phyloP scores from a whole-genome alignment of 1,284 basidiomycete species.

The Peniophora sp. region DNA sequence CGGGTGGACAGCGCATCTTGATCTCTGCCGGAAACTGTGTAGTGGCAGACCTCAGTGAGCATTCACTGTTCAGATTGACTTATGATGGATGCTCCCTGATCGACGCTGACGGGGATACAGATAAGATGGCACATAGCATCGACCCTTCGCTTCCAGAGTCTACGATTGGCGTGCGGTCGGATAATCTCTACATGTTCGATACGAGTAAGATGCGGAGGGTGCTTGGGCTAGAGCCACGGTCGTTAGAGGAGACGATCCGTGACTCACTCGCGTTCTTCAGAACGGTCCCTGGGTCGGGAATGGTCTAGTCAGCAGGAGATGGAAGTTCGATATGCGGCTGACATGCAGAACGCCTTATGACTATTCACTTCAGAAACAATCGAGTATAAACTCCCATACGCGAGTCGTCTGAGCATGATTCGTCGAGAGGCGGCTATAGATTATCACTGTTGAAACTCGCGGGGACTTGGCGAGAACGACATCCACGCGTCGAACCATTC shows the following conservation, averaged over 20 bases:
- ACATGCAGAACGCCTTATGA: no score
- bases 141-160: neutral
- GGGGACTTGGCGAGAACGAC: no score
- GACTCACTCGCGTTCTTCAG: slow-evolving; percentile 23
- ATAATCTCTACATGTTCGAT: slow-evolving; percentile 6
- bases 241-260: neutral
- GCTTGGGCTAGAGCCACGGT: neutral
- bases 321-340: no score
- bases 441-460: no score
- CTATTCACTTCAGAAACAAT: no score
- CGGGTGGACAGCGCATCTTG: slow-evolving; percentile 36
- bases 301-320: no score
- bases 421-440: no score
- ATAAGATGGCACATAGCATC: neutral
- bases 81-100: neutral
- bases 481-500: no score
- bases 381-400: no score
- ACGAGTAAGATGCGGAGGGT: slow-evolving; percentile 7
- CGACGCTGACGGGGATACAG: neutral
- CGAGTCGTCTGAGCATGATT: no score
- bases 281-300: slow-evolving; percentile 8
- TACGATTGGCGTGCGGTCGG: neutral
- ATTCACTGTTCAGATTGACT: neutral
- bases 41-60: neutral
- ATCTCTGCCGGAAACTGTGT: slow-evolving; percentile 8